Base-by-base conservation (phyloP, 2,329 filamentous ascomycete genomes). In the Ceratocystis colombiana region DNA sequence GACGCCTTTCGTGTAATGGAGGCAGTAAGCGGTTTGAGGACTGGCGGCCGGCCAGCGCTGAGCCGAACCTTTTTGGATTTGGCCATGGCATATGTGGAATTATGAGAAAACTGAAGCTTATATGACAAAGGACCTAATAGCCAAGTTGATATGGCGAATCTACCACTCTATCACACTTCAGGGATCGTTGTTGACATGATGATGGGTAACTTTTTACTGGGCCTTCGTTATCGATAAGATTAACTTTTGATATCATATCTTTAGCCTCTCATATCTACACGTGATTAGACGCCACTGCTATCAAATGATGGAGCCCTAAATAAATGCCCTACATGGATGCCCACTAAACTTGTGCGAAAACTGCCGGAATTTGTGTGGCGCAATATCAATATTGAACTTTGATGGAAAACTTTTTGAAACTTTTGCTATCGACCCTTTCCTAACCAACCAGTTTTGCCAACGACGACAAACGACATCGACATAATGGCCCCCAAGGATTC, bases 1-100 rank as follows among this genome's bases (percentile, higher is more conserved):
- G 84, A 87, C 30, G 84, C 81, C 73, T 84, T 87, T 68, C 85
- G 81, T 2, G 85, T 84, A 71, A 88, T 85, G 10, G 66, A 65
- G 22, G 63, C 55, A 41, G 55, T 61, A 3, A 77, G 75, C 22
- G 79, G 76, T 69, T 80, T 81, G 44, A 78, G 74, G 1, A 78
- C 79, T 8, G 84, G 84, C 2, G 83, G 82, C n/a, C 85, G 79
- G 15, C 84, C 81, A 25, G 25, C 65, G 22, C 53, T 65, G 10
- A 68, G 37, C 5, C 50, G 77, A 76, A 68, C 61, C 30, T 61
- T 64, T 41, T 53, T 64, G 22, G 46, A 25, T 37, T 66, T 41
- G 79, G 74, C 46, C 83, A 71, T 48, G 65, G 59, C 25, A 25
- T 55, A 48, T 64, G 3, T 61, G 44, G 2, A 53, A n/a, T 22